Evolutionary conservation across 164 flowering plant species (phyloP).

Genomic region (Brasenia schreberi): DNA sequence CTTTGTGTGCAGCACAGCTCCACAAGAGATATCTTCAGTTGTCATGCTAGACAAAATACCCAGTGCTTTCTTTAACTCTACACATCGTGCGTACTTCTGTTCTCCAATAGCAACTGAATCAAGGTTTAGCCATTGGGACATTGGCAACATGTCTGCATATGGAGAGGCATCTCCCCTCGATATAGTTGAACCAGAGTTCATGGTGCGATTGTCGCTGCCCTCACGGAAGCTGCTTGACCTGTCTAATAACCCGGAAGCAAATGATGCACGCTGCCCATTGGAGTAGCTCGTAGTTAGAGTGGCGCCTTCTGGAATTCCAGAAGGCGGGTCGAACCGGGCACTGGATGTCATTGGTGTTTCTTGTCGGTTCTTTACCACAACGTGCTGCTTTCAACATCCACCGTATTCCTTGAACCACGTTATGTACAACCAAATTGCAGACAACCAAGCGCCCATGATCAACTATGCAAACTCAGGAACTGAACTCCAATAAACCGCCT

Average conservation of each 20-base stretch:
- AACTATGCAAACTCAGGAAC: background rate
- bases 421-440: background rate
- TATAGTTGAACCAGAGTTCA: conserved; percentile 21
- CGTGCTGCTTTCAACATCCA: background rate
- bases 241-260: conserved; percentile 36
- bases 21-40: conserved; percentile 43
- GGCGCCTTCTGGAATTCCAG: conserved; percentile 50
- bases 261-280: conserved; percentile 48
- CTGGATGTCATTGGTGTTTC: conserved; percentile 41
- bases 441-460: background rate
- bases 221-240: conserved; percentile 81
- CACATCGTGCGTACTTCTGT: conserved; percentile 34
- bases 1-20: conserved; percentile 28
- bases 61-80: conserved; percentile 42
- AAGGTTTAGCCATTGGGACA: conserved; percentile 39
- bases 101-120: conserved; percentile 50
- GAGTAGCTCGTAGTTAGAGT: conserved; percentile 37
- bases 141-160: conserved; percentile 23
- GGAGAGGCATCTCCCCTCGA: conserved; percentile 3
- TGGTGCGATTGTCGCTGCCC: conserved; percentile 28
- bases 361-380: background rate
- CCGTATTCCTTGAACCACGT: background rate
- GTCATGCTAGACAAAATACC: conserved; percentile 33
- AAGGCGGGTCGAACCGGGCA: conserved; percentile 43
- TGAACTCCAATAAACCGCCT: background rate